phyloP scores from a whole-genome alignment of 495 filamentous ascomycete genomes.

The Neurospora cerealis region DNA sequence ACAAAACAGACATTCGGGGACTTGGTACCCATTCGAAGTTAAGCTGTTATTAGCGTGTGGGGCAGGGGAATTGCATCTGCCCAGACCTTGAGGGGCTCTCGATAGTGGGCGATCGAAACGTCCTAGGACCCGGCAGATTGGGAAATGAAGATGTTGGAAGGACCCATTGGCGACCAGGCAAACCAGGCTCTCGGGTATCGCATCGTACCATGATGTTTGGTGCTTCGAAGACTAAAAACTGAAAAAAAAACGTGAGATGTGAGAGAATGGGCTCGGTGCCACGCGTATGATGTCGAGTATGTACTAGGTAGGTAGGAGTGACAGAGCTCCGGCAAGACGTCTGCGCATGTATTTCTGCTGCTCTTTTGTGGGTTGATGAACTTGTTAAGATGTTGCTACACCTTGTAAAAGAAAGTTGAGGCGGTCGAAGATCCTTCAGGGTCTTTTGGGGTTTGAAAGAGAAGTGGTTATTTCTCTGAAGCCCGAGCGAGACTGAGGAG shows the following conservation, averaged over 20 bases:
- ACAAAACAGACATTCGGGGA: neutral
- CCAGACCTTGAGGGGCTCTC: neutral
- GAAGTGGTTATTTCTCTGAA: neutral
- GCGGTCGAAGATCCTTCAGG: neutral
- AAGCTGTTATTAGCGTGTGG: neutral
- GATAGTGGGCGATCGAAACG: neutral
- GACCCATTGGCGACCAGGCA: neutral
- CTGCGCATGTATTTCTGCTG: neutral
- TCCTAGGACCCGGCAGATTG: neutral
- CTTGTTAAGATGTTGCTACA: neutral
- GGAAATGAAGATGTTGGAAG: neutral
- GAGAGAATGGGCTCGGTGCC: neutral
- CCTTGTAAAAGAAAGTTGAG: neutral
- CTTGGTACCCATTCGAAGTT: neutral
- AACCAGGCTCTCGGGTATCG: neutral
- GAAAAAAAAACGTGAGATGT: neutral
- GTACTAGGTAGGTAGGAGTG: neutral
- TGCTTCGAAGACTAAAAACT: neutral
- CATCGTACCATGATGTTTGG: neutral
- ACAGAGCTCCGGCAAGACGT: neutral
- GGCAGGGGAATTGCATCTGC: neutral
- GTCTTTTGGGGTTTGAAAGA: neutral
- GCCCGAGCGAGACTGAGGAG: neutral
- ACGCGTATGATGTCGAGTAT: neutral
- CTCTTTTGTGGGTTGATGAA: neutral